A percentile compares a stretch with the other conserved stretches of the same genome.
Evolutionary conservation across 169 alveolate genomes (phyloP).

Genomic region (Haemoproteus tartakovskyi): DNA sequence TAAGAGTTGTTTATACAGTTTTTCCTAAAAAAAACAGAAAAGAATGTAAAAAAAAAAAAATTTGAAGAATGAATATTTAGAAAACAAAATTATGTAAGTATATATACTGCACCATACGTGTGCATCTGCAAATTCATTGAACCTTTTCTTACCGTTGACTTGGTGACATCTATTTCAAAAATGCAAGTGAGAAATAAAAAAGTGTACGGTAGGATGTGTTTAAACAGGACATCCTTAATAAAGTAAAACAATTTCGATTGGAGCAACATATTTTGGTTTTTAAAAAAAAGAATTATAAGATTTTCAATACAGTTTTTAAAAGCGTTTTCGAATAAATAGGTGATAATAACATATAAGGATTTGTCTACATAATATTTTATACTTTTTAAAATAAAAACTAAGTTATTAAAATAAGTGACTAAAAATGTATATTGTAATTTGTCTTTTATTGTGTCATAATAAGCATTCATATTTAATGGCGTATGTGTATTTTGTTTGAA

Average conservation of each 20-base stretch:
- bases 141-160: conserved; percentile 47
- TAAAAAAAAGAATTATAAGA: conserved; percentile 9
- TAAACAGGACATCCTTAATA: conserved; percentile 27
- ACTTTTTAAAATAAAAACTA: conserved; percentile 32
- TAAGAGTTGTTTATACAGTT: too few species aligned
- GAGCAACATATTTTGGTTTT: conserved; percentile 22
- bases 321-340: conserved; percentile 28
- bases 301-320: conserved; percentile 22
- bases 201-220: conserved; percentile 20
- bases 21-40: too few species aligned
- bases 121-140: too few species aligned
- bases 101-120: too few species aligned
- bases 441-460: not conserved
- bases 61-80: too few species aligned
- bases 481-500: too few species aligned
- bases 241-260: conserved; percentile 6
- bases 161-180: conserved; percentile 16
- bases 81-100: too few species aligned
- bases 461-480: not conserved
- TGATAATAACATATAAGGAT: conserved; percentile 6
- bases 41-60: too few species aligned
- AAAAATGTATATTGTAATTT: conserved; percentile 26
- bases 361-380: conserved; percentile 45
- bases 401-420: conserved; percentile 31
- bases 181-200: conserved; percentile 33